These are phyloP conservation scores for Ophiocordyceps camponoti-saundersi DNA, from an alignment of 2,329 filamentous ascomycete genomes.

Conservation along the genomic window DNA sequence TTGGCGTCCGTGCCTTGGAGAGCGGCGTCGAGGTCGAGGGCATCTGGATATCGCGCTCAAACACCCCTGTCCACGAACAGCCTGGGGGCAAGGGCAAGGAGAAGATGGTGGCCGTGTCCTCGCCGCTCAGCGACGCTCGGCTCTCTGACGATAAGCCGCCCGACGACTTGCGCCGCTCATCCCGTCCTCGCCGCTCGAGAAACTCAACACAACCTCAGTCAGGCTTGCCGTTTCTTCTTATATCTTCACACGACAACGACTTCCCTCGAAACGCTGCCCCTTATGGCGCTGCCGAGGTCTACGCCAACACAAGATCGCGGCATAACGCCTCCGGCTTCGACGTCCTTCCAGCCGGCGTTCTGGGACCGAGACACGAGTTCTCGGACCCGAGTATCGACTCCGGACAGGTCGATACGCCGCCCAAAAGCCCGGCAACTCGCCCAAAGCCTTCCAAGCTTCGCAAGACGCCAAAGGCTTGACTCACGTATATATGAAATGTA, in stretches of 20 bases:
- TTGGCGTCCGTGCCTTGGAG: slow-evolving; percentile 73
- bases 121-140: not conserved
- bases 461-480: not conserved
- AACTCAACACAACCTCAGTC: not conserved
- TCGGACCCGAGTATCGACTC: not conserved
- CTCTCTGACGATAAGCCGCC: not conserved
- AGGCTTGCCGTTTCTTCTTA: not conserved
- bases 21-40: slow-evolving; percentile 71
- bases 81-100: slow-evolving; percentile 7
- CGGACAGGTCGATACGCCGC: not conserved
- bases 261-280: not conserved
- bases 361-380: slow-evolving; percentile 3
- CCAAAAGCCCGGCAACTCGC: not conserved
- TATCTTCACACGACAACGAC: not conserved
- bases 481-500: not conserved
- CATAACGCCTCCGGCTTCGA: slow-evolving; percentile 3
- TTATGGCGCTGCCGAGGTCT: slow-evolving; percentile 4
- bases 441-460: not conserved
- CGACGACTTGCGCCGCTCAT: not conserved
- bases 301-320: slow-evolving; percentile 2
- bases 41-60: slow-evolving; percentile 53
- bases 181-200: not conserved
- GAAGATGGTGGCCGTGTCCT: slow-evolving; percentile 3
- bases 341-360: slow-evolving; percentile 3
- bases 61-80: slow-evolving; percentile 16